These are phyloP conservation scores for Spergularia bocconei DNA, from an alignment of 148 eudicot genomes.

Conservation along the genomic window DNA sequence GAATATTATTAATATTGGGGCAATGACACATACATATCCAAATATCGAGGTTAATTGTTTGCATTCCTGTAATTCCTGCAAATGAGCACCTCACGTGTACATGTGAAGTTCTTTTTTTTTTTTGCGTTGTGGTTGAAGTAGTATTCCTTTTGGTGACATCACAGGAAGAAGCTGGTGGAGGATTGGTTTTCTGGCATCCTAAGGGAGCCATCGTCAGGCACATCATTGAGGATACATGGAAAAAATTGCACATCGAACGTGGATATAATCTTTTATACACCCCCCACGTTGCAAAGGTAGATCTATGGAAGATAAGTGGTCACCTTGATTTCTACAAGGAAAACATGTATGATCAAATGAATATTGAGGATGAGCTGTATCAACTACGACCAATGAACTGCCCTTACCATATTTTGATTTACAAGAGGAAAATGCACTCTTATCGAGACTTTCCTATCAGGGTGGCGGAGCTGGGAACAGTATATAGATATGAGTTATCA, in stretches of 20 bases:
- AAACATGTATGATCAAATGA: slow-evolving; percentile 96
- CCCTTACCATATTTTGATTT: slow-evolving; percentile 92
- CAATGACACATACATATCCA: neutral
- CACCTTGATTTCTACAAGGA: slow-evolving; percentile 96
- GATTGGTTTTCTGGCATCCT: slow-evolving; percentile 99
- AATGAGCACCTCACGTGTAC: neutral
- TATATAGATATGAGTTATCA: slow-evolving; percentile 92
- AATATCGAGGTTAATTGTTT: neutral
- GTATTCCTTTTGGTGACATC: slow-evolving; percentile 7
- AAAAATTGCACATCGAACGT: slow-evolving; percentile 72
- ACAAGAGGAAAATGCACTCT: slow-evolving; percentile 84
- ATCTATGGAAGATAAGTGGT: slow-evolving; percentile 98
- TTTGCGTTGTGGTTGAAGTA: neutral
- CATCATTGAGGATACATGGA: slow-evolving; percentile 93
- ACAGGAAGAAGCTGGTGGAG: slow-evolving; percentile 99
- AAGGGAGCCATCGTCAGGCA: slow-evolving; percentile 93
- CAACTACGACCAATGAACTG: slow-evolving; percentile 99
- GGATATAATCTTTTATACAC: slow-evolving; percentile 91
- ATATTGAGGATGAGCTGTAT: slow-evolving; percentile 89
- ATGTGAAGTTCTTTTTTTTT: neutral
- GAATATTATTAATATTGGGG: neutral
- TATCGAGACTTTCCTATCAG: slow-evolving; percentile 91
- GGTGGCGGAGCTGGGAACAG: slow-evolving; percentile 98
- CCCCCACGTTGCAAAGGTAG: slow-evolving; percentile 98
- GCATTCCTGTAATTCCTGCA: neutral